Percentiles rank a stretch among this genome's conserved stretches.
Conservation (phyloP, 257 asterid genomes). For the Fraxinus pennsylvanica region DNA sequence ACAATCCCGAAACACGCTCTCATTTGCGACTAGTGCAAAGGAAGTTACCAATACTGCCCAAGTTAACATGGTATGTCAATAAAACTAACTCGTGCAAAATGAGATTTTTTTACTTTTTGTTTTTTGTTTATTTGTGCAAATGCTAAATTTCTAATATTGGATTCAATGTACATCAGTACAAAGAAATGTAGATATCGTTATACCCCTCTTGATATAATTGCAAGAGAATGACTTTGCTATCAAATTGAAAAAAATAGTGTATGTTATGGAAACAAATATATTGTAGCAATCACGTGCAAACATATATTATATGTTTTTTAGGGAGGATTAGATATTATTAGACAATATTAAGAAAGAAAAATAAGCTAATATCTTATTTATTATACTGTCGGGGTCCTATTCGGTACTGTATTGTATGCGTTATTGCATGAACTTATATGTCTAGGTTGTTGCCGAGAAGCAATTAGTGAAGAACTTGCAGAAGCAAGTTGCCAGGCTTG, state of each 20-base stretch:
- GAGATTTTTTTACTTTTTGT: background rate
- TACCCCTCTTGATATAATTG: background rate
- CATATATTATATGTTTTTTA: background rate
- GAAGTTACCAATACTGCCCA: constrained; percentile 86
- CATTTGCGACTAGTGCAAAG: constrained; percentile 91
- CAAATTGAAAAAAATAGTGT: background rate
- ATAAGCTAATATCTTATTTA: background rate
- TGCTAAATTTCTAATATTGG: background rate
- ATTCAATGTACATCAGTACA: background rate
- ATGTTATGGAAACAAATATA: no score
- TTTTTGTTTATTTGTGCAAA: background rate
- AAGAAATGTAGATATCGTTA: background rate
- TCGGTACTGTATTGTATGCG: background rate
- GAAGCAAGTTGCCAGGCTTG: constrained; percentile 88
- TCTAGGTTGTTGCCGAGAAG: constrained; percentile 76
- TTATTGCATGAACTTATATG: background rate
- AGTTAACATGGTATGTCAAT: constrained; percentile 80
- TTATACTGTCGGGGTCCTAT: background rate
- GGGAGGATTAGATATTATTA: background rate
- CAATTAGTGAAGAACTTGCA: constrained; percentile 78
- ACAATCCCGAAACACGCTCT: constrained; percentile 86
- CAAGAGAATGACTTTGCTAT: background rate
- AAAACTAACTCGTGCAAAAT: background rate
- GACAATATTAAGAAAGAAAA: background rate
- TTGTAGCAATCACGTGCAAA: background rate